Percentiles rank a stretch among this genome's conserved stretches.
phyloP scores from a whole-genome alignment of 2,329 filamentous ascomycete genomes.

The Neofusicoccum ribis region DNA sequence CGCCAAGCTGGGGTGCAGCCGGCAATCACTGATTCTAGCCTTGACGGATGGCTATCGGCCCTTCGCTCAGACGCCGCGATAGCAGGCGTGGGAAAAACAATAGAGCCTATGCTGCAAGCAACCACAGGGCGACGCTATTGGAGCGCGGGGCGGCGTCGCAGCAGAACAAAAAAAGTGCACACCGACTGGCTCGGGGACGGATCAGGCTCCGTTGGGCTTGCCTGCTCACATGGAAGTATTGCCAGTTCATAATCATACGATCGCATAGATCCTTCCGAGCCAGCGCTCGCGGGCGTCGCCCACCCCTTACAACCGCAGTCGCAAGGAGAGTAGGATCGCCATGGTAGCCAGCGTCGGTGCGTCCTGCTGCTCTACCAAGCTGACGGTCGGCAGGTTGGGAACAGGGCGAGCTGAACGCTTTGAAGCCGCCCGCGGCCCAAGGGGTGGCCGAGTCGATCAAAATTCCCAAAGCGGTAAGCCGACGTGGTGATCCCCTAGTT shows the following conservation, averaged over 20 bases:
- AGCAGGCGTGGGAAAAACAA: neutral
- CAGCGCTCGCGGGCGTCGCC: neutral
- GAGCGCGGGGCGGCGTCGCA: no score
- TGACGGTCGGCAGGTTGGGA: neutral
- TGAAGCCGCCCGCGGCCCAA: neutral
- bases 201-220: neutral
- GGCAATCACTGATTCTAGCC: neutral
- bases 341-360: neutral
- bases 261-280: neutral
- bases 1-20: neutral
- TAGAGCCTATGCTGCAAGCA: neutral
- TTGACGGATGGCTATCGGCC: neutral
- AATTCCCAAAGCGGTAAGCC: conserved; percentile 17
- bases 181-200: neutral
- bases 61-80: neutral
- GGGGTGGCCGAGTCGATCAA: conserved; percentile 10
- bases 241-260: neutral
- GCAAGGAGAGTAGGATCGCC: neutral
- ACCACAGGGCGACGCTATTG: neutral
- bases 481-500: neutral
- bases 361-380: neutral
- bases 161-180: neutral
- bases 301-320: neutral
- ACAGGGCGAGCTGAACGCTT: neutral
- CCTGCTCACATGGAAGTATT: neutral